Base-by-base conservation (phyloP, 192 early-diverging fungal genomes). In the Allomyces macrogynus region DNA sequence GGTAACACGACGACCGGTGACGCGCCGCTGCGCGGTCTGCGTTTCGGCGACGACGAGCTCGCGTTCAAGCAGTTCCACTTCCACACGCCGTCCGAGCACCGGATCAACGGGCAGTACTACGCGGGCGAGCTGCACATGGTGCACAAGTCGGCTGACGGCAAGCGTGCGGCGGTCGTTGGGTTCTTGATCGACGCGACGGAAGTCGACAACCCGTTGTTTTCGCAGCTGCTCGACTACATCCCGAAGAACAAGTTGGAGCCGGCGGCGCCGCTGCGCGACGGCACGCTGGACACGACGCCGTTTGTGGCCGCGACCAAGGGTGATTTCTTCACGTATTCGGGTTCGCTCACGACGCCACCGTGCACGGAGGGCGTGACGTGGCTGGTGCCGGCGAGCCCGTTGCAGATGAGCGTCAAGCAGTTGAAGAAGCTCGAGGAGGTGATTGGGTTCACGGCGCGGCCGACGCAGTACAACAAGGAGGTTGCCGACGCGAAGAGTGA, bases 71-170 rank as follows among this genome's bases (percentile, higher is more conserved):
- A 81, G 43, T 82, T 86, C 66, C 84, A 86, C 69, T 77, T 86
- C 67, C 84, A 86, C 70, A 68, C 73, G 1, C 84, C 84, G 8
- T 77, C 78, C 7, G 84, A 86, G 63, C 81, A 85, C 66, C 74
- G 74, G 42, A 24, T 78, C 62, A 25, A 75, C n/a, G 66, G 67
- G 43, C 43, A 26, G 24, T 66, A 73, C 62, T 63, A 61, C n/a
- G 76, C 74, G 4, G 69, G 68, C 24, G 77, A 78, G 64, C 63
- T 73, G 49, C 84, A 85, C 68, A 66, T 84, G 24, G 84, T 85
- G 25, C 81, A 82, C 61, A 64, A 63, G n/a, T 67, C 44, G 22
- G 60, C 63, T 7, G 73, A 77, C 63, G 64, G 60, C 11, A 60
- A 73, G 32, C 27, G 81, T 11, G 32, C 32, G 7, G 70, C 73